These are phyloP conservation scores for Coemansia sp. DNA, from an alignment of 192 early-diverging fungal genomes.

Conservation along the genomic window DNA sequence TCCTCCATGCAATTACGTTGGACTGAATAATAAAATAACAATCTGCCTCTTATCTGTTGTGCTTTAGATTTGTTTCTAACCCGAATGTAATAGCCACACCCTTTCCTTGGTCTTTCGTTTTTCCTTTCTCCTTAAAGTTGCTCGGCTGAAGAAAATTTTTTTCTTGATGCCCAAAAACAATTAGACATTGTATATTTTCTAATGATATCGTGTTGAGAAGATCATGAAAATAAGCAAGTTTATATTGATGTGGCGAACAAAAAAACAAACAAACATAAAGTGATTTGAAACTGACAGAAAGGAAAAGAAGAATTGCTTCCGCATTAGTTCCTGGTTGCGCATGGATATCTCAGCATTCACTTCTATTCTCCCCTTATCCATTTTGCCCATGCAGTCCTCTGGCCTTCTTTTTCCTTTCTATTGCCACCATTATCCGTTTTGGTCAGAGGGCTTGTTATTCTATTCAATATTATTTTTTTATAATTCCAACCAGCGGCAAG, in stretches of 20 bases:
- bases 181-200: background rate
- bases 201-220: background rate
- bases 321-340: constrained; percentile 10
- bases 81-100: background rate
- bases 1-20: constrained; percentile 2
- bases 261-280: background rate
- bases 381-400: background rate
- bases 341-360: background rate
- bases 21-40: too few relatives aligned
- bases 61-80: background rate
- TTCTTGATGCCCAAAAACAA: background rate
- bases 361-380: constrained; percentile 3
- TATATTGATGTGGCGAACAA: constrained; percentile 1
- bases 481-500: background rate
- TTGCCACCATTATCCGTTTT: constrained; percentile 8
- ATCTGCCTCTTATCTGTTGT: too few relatives aligned
- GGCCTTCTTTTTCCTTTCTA: background rate
- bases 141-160: constrained; percentile 1
- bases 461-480: background rate
- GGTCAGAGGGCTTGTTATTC: background rate
- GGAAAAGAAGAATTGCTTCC: constrained; percentile 1
- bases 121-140: background rate
- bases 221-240: background rate
- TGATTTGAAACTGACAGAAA: background rate
- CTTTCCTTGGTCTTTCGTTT: constrained; percentile 6